These are phyloP conservation scores for Pyracantha coccinea DNA, from an alignment of 331 rosid species.

Conservation along the genomic window DNA sequence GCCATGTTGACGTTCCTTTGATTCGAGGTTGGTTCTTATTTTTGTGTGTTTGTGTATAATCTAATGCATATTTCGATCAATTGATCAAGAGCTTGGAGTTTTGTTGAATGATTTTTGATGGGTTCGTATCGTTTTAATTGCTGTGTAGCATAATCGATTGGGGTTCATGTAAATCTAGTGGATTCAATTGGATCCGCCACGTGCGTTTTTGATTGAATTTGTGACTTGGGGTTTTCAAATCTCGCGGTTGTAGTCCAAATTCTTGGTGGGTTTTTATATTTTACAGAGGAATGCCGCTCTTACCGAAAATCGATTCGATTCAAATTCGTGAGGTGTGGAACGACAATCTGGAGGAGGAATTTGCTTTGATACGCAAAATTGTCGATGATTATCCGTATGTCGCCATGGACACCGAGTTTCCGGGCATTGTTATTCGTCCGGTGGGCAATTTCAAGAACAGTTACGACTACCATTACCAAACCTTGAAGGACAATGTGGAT, in stretches of 20 bases:
- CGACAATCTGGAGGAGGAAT: slow-evolving; percentile 30
- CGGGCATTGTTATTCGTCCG: slow-evolving; percentile 30
- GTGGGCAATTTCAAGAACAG: slow-evolving; percentile 32
- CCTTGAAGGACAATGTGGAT: slow-evolving; percentile 33
- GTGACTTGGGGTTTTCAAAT: slow-evolving; percentile 7
- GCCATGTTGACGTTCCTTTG: neutral
- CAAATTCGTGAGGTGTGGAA: slow-evolving; percentile 37
- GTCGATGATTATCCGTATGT: slow-evolving; percentile 35
- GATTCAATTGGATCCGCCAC: neutral
- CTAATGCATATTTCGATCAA: neutral
- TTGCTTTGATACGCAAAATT: slow-evolving; percentile 23
- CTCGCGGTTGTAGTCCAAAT: neutral
- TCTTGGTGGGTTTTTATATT: neutral
- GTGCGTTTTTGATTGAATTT: neutral
- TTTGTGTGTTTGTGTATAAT: slow-evolving; percentile 6
- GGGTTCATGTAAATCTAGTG: neutral
- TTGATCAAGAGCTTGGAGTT: neutral
- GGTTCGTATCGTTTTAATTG: neutral
- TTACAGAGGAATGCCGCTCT: slow-evolving; percentile 16
- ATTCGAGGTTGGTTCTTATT: slow-evolving; percentile 3
- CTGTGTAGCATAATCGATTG: neutral
- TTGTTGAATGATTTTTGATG: neutral
- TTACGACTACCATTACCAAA: slow-evolving; percentile 34
- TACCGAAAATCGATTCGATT: slow-evolving; percentile 24
- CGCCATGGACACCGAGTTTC: slow-evolving; percentile 44